phyloP scores from a whole-genome alignment of 805 yeast genomes.

The Myxozyma lipomycoides region DNA sequence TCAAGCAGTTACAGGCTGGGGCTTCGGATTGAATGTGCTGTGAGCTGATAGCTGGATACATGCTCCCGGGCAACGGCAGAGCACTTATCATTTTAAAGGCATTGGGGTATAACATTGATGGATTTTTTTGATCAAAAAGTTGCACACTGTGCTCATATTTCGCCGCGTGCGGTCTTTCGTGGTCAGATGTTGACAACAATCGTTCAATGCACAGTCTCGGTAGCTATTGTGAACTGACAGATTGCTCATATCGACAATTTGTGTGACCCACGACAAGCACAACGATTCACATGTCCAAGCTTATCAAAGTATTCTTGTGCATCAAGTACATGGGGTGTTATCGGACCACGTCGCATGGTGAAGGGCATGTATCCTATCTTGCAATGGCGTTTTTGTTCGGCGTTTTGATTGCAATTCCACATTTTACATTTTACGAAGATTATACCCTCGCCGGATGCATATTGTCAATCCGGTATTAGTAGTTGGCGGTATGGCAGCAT shows the following conservation, averaged over 20 bases:
- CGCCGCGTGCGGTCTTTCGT: slow-evolving; percentile 56
- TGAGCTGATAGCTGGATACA: slow-evolving; percentile 63
- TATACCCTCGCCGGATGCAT: slow-evolving; percentile 3
- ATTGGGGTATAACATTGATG: slow-evolving; percentile 50
- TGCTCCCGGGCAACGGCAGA: slow-evolving; percentile 57
- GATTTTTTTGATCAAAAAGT: slow-evolving; percentile 54
- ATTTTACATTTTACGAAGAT: slow-evolving; percentile 9
- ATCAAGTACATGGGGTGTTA: slow-evolving; percentile 59
- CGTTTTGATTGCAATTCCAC: slow-evolving; percentile 10
- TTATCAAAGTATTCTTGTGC: slow-evolving; percentile 51
- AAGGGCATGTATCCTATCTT: slow-evolving; percentile 15
- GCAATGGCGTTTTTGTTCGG: slow-evolving; percentile 22
- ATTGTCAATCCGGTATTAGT: slow-evolving; percentile 21
- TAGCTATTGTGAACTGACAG: slow-evolving; percentile 43
- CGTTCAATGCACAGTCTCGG: slow-evolving; percentile 45
- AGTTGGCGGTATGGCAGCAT: slow-evolving; percentile 22
- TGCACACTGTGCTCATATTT: slow-evolving; percentile 61
- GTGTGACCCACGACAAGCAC: slow-evolving; percentile 44
- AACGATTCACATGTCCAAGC: slow-evolving; percentile 48
- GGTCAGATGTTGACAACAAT: slow-evolving; percentile 47
- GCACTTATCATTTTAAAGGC: slow-evolving; percentile 63
- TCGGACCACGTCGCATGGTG: slow-evolving; percentile 61
- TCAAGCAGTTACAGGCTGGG: slow-evolving; percentile 57
- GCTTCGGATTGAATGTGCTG: slow-evolving; percentile 58
- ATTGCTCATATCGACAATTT: slow-evolving; percentile 39